Evolutionary conservation across 495 filamentous ascomycete genomes (phyloP), one percentile per base, ranked within the genome.

Genomic region (Tuber calosporum): DNA sequence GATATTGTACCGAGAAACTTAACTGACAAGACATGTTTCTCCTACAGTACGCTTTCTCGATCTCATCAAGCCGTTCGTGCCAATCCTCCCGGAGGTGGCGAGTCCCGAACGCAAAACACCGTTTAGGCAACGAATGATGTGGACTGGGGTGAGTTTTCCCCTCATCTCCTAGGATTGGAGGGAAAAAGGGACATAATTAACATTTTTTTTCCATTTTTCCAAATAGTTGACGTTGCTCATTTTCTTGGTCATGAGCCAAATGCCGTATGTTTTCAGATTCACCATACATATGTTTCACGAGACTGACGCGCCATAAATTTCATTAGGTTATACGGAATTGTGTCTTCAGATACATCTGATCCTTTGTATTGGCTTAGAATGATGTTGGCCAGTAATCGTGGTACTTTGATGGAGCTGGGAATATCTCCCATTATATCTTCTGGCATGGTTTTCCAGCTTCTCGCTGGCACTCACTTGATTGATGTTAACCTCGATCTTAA

Each of bases 211-310:
- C n/a, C n/a, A n/a, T n/a, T n/a, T 11, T 53, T 53, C 26, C 11
- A 72, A 81, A n/a, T 77, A 89, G 88, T 89, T 97, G 84, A 98
- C 94, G 72, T 87, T 97, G 78, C 85, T 97, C 82, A 96, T 97
- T 86, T 99, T 98, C 89, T 87, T 99, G 90, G 94, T 99, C 83
- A 99, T 99, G 96, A 96, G 92, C 85, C 95, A 99, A 85, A 98
- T 99, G 95, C 96, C 96, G 79, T 80, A 75, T 58, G 79, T 80
- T 74, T 38, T 45, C 69, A 1, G 73, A 68, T 71, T 78, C 82
- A 20, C 70, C 19, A 69, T 36, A 66, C 13, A 36, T 42, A 34
- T 22, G 26, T 72, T 42, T 43, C 37, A 71, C 66, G 66, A 38
- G 69, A 42, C 39, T 43, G 66, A 66, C 69, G 72, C 36, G 39